A percentile compares a stretch with the other conserved stretches of the same genome.
Evolutionary conservation across 495 filamentous ascomycete species (phyloP).

Genomic region (Podospora tetraspora): DNA sequence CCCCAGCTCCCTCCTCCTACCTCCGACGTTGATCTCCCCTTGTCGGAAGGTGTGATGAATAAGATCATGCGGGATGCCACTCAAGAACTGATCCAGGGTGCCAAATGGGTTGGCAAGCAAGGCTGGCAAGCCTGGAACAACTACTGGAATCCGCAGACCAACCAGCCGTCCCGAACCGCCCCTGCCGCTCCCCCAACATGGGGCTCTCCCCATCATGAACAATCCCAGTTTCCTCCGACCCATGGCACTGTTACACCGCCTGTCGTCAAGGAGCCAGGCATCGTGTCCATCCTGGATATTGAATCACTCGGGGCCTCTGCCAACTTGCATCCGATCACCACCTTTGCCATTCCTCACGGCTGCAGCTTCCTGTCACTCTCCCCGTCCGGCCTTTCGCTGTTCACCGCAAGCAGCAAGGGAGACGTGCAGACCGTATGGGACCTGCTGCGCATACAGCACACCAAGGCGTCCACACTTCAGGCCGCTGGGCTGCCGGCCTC

Average conservation of each 20-base stretch:
- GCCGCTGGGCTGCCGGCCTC: conserved; percentile 27
- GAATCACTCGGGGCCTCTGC: conserved; percentile 49
- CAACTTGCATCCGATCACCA: conserved; percentile 60
- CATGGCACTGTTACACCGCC: conserved; percentile 52
- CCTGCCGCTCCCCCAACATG: conserved; percentile 27
- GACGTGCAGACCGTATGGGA: conserved; percentile 93
- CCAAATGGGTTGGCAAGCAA: conserved; percentile 80
- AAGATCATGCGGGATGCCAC: conserved; percentile 81
- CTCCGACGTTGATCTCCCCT: conserved; percentile 70
- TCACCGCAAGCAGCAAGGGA: conserved; percentile 88
- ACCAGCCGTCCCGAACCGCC: conserved; percentile 37
- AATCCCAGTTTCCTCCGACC: conserved; percentile 67
- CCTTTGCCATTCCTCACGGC: conserved; percentile 74
- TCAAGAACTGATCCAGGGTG: conserved; percentile 84
- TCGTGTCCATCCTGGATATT: conserved; percentile 82
- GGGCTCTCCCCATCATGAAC: conserved; percentile 34
- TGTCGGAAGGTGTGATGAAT: conserved; percentile 75
- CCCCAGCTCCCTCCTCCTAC: conserved; percentile 70
- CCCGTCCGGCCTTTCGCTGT: conserved; percentile 72
- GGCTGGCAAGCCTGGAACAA: conserved; percentile 81
- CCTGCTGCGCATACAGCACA: conserved; percentile 65
- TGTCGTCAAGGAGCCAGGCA: conserved; percentile 59
- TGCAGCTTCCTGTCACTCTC: conserved; percentile 90
- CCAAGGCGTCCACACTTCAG: conserved; percentile 49
- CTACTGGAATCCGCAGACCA: conserved; percentile 65